Evolutionary conservation across 2,329 filamentous ascomycete species (phyloP).

Genomic region (Hymenoscyphus repandus): DNA sequence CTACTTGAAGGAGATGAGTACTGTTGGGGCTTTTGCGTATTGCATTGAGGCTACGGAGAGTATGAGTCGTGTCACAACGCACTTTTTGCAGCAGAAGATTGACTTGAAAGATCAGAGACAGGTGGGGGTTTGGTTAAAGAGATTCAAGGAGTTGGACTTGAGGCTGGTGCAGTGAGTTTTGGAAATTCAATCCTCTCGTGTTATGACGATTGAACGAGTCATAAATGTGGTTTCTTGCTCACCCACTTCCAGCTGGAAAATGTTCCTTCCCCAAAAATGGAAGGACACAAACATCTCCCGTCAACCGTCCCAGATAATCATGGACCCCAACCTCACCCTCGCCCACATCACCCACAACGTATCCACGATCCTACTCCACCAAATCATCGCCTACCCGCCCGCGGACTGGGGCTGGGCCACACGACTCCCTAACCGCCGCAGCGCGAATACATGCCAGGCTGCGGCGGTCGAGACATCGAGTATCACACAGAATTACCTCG

Average conservation of each 20-base stretch:
- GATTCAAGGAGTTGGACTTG: conserved; percentile 44
- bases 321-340: conserved; percentile 34
- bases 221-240: not conserved
- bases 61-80: conserved; percentile 39
- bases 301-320: conserved; percentile 19
- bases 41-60: conserved; percentile 43
- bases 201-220: no score
- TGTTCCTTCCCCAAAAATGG: conserved; percentile 40
- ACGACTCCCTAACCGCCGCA: conserved; percentile 26
- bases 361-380: conserved; percentile 33
- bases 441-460: conserved; percentile 30
- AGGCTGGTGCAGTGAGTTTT: conserved; percentile 31
- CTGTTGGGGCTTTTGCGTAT: conserved; percentile 41
- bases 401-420: conserved; percentile 20
- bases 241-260: conserved; percentile 36
- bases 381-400: conserved; percentile 30
- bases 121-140: conserved; percentile 39
- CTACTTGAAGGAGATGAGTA: conserved; percentile 28
- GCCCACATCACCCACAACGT: conserved; percentile 34
- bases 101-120: conserved; percentile 36
- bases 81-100: conserved; percentile 40
- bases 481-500: conserved; percentile 30
- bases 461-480: conserved; percentile 30
- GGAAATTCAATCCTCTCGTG: no score
- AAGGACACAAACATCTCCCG: conserved; percentile 30